Percentiles rank a stretch among this genome's conserved stretches.
Conservation (phyloP, 257 asterid species). For the Nicotiana noctiflora region DNA sequence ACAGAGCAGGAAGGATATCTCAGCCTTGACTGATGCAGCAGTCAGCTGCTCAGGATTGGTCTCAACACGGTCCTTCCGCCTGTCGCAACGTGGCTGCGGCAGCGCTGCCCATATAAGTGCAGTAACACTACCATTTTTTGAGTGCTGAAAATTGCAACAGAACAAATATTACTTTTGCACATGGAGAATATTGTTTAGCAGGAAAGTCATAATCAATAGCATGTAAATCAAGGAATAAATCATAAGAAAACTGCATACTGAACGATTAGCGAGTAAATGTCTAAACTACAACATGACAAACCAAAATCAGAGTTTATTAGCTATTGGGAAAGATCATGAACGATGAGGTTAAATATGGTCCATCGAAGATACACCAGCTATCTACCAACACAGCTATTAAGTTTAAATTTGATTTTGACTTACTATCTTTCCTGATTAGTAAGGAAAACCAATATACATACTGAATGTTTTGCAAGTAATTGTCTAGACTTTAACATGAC, state of each 20-base stretch:
- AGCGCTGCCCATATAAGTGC: constrained; percentile 97
- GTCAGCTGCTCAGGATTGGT: constrained; percentile 99
- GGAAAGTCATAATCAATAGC: background rate
- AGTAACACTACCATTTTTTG: constrained; percentile 59
- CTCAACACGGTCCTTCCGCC: constrained; percentile 94
- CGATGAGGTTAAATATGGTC: background rate
- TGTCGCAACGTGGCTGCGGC: constrained; percentile 97
- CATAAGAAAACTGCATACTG: background rate
- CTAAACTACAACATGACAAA: background rate
- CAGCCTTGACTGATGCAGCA: constrained; percentile 94
- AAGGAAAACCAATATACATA: background rate
- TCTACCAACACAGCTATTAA: background rate
- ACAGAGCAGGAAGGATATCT: constrained; percentile 66
- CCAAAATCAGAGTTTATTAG: background rate
- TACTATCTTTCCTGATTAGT: background rate
- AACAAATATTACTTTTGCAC: constrained; percentile 7
- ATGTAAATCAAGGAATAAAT: background rate
- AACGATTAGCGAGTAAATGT: background rate
- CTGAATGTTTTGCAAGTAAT: background rate
- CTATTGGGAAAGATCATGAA: background rate
- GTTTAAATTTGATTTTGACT: background rate
- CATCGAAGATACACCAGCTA: background rate
- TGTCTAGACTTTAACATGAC: background rate
- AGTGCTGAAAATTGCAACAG: constrained; percentile 39
- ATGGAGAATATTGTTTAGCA: background rate